Evolutionary conservation across 768 basidiomycete genomes (phyloP).

Genomic region (Multifurca ochricompacta): DNA sequence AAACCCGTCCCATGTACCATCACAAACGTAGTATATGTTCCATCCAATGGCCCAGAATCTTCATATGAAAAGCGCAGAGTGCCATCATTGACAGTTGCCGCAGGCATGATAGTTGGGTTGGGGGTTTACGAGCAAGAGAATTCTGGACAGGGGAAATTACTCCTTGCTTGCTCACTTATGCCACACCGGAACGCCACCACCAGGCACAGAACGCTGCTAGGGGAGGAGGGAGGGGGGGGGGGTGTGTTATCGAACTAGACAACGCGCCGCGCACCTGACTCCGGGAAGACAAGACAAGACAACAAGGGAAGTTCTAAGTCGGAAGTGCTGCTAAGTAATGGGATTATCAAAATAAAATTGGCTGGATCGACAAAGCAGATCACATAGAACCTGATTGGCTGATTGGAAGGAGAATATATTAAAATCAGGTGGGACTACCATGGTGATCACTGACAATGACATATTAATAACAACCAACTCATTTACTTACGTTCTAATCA

Average conservation of each 20-base stretch:
- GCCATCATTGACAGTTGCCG: slow-evolving; percentile 7
- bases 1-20: slow-evolving; percentile 20
- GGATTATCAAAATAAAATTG: not conserved
- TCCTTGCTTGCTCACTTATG: not conserved
- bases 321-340: not conserved
- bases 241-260: not conserved
- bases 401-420: too few relatives aligned
- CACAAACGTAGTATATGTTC: slow-evolving; percentile 16
- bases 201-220: too few relatives aligned
- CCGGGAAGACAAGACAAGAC: not conserved
- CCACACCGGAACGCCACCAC: not conserved
- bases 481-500: too few relatives aligned
- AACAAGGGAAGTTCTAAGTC: not conserved
- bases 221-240: too few relatives aligned
- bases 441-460: too few relatives aligned
- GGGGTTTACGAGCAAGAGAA: not conserved
- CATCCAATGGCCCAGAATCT: slow-evolving; percentile 13
- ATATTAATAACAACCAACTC: too few relatives aligned
- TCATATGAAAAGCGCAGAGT: slow-evolving; percentile 12
- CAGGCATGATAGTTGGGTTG: slow-evolving; percentile 8
- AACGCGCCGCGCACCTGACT: not conserved
- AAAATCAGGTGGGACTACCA: too few relatives aligned
- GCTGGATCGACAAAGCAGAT: too few relatives aligned
- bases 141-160: not conserved
- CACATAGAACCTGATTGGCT: too few relatives aligned